Evolutionary conservation across 2,329 filamentous ascomycete genomes (phyloP).

Genomic region (Calonectria pauciramosa): DNA sequence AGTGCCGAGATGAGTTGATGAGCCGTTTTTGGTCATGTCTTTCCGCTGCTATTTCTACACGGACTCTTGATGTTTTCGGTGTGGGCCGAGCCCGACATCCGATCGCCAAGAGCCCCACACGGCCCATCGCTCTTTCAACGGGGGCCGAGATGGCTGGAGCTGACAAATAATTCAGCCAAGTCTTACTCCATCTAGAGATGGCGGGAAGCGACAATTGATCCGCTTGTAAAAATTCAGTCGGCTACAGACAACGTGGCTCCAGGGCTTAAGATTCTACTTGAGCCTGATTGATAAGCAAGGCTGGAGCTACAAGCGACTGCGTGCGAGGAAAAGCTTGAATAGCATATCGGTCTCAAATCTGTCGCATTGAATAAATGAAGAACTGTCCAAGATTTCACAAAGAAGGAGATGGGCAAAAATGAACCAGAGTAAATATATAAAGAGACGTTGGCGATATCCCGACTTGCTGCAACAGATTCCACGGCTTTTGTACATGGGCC

Average conservation of each 20-base stretch:
- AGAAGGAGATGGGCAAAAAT: not conserved
- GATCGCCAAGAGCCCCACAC: not conserved
- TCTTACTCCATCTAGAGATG: not conserved
- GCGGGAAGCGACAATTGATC: not conserved
- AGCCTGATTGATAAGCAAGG: not conserved
- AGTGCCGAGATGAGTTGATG: not conserved
- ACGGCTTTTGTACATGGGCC: not conserved
- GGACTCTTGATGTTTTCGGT: not conserved
- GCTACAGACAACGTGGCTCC: not conserved
- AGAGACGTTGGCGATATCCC: not conserved
- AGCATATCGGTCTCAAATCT: not conserved
- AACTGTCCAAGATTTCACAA: not conserved
- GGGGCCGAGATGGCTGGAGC: not conserved
- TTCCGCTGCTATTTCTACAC: not conserved
- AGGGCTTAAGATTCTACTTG: not conserved
- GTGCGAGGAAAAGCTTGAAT: too few species aligned
- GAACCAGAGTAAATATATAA: not conserved
- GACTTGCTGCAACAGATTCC: not conserved
- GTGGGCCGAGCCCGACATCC: not conserved
- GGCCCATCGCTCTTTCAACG: not conserved
- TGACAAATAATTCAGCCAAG: conserved; percentile 9
- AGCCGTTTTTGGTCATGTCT: not conserved
- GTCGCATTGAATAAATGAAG: not conserved
- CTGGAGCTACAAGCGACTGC: not conserved
- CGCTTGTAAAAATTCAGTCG: not conserved